phyloP scores from a whole-genome alignment of 2,329 filamentous ascomycete species.

The Aspergillus proliferans region DNA sequence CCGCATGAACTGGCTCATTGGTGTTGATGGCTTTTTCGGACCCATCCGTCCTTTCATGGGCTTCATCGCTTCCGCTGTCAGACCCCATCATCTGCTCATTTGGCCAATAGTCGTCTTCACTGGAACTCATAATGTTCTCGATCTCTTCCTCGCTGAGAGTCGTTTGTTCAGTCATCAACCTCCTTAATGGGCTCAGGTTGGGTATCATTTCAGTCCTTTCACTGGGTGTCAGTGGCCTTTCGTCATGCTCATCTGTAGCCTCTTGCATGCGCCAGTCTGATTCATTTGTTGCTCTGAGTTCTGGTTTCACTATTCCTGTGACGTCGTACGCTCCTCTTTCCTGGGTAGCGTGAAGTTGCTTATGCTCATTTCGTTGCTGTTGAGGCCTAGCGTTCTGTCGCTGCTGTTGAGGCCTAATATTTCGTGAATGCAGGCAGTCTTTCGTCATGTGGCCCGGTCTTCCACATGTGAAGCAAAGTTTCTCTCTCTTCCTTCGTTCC shows the following conservation, averaged over 20 bases:
- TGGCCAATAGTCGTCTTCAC: background rate
- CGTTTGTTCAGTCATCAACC: background rate
- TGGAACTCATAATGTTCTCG: background rate
- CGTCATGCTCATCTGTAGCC: background rate
- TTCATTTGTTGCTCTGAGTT: background rate
- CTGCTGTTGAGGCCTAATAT: background rate
- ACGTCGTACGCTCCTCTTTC: background rate
- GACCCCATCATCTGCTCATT: background rate
- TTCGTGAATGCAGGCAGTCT: background rate
- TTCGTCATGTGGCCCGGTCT: constrained; percentile 1
- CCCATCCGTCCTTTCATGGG: background rate
- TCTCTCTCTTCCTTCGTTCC: background rate
- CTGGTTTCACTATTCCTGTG: background rate
- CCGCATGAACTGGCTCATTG: background rate
- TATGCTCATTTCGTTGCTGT: background rate
- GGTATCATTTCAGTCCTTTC: background rate
- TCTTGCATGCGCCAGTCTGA: background rate
- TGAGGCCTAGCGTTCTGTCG: background rate
- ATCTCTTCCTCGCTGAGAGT: background rate
- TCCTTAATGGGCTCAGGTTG: background rate
- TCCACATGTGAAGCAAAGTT: constrained; percentile 3
- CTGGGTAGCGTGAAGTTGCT: constrained; percentile 2
- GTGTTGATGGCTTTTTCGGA: background rate
- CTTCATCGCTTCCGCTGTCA: background rate
- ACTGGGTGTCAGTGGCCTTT: background rate